phyloP scores from a whole-genome alignment of 2,329 filamentous ascomycete genomes.

The Aspergillus sojae region DNA sequence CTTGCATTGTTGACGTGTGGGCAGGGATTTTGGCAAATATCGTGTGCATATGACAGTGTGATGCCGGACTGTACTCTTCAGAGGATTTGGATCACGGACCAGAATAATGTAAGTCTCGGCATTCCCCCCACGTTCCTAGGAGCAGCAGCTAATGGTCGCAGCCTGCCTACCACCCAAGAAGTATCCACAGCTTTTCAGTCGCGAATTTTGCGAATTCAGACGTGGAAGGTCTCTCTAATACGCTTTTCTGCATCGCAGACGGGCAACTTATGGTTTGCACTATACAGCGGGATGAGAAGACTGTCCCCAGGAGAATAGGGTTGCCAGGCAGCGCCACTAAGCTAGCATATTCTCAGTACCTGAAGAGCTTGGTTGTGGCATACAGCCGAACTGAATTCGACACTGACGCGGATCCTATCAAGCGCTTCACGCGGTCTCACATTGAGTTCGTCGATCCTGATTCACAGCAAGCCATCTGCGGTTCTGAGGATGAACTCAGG shows the following conservation, averaged over 20 bases:
- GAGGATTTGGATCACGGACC: constrained; percentile 46
- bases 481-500: constrained; percentile 13
- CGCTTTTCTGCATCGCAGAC: constrained; percentile 53
- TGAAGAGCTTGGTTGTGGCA: constrained; percentile 54
- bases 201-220: constrained; percentile 31
- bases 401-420: constrained; percentile 30
- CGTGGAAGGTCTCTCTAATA: constrained; percentile 38
- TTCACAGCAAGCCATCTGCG: constrained; percentile 26
- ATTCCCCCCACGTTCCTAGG: not conserved
- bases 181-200: constrained; percentile 39
- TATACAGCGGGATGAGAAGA: constrained; percentile 45
- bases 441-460: constrained; percentile 46
- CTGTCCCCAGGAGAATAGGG: constrained; percentile 44
- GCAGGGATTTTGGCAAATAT: constrained; percentile 41
- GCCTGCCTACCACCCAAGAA: constrained; percentile 41
- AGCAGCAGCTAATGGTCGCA: constrained; percentile 23
- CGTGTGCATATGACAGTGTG: constrained; percentile 28
- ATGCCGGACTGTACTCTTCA: constrained; percentile 32
- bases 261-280: constrained; percentile 52
- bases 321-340: constrained; percentile 46
- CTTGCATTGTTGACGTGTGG: constrained; percentile 41
- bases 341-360: constrained; percentile 48
- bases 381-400: constrained; percentile 38
- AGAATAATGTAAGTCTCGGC: constrained; percentile 40
- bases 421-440: constrained; percentile 35